A percentile compares a stretch with the other conserved stretches of the same genome.
Conservation (phyloP, 225 moss, liverwort and hornwort genomes). For the Anthoceros angustus region DNA sequence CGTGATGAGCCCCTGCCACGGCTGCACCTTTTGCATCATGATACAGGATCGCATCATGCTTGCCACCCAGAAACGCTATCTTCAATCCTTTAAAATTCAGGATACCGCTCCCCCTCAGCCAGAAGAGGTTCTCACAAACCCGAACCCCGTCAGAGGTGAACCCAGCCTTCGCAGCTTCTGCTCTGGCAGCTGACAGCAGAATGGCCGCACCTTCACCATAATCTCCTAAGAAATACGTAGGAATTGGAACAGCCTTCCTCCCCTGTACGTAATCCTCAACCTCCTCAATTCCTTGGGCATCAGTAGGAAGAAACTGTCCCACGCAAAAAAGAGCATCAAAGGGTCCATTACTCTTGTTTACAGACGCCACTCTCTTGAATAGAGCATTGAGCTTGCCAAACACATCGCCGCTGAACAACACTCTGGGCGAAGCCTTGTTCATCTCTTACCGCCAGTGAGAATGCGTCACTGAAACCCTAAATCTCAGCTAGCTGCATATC, state of each 20-base stretch:
- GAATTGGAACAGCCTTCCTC: slow-evolving; percentile 44
- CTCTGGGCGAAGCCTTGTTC: slow-evolving; percentile 18
- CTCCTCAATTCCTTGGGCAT: slow-evolving; percentile 30
- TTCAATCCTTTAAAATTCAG: slow-evolving; percentile 64
- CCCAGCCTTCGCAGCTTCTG: slow-evolving; percentile 45
- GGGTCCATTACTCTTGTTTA: slow-evolving; percentile 71
- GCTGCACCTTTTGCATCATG: slow-evolving; percentile 64
- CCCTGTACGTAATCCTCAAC: slow-evolving; percentile 43
- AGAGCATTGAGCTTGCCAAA: slow-evolving; percentile 31
- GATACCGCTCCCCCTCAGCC: slow-evolving; percentile 79
- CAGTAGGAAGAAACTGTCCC: slow-evolving; percentile 71
- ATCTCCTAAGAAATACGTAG: slow-evolving; percentile 74
- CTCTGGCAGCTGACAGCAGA: slow-evolving; percentile 40
- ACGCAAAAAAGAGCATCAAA: slow-evolving; percentile 78
- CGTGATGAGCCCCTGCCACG: slow-evolving; percentile 79
- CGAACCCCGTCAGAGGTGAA: slow-evolving; percentile 36
- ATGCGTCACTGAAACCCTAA: too few relatives aligned
- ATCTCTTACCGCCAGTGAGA: not conserved
- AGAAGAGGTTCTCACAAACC: slow-evolving; percentile 54
- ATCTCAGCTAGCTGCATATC: too few relatives aligned
- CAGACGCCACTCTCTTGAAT: slow-evolving; percentile 32
- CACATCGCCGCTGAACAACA: slow-evolving; percentile 42
- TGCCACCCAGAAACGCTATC: slow-evolving; percentile 72
- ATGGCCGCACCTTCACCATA: slow-evolving; percentile 64
- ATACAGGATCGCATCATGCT: slow-evolving; percentile 46